These are phyloP conservation scores for Debaryomyces sp. DNA, from an alignment of 1,139 yeast species.

Conservation along the genomic window DNA sequence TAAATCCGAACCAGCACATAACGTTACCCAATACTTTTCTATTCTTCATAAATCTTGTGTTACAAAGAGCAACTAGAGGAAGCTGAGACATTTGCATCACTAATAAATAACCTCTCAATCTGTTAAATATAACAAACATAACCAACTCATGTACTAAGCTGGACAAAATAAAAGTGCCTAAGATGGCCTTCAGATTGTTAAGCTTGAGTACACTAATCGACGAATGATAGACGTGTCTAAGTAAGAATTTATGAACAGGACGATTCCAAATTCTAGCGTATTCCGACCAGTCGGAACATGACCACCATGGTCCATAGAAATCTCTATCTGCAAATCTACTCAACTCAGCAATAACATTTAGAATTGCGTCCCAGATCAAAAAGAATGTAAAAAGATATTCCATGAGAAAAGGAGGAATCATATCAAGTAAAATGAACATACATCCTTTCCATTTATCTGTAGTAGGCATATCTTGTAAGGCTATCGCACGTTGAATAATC, in stretches of 20 bases:
- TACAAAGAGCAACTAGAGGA: constrained; percentile 60
- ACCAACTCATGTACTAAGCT: constrained; percentile 87
- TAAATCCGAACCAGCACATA: constrained; percentile 90
- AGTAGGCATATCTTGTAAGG: constrained; percentile 51
- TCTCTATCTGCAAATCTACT: constrained; percentile 86
- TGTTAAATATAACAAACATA: constrained; percentile 85
- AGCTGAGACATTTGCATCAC: constrained; percentile 83
- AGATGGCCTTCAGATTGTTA: constrained; percentile 67
- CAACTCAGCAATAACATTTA: constrained; percentile 87
- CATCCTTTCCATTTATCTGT: constrained; percentile 52
- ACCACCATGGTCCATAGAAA: constrained; percentile 98
- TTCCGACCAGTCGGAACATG: constrained; percentile 90
- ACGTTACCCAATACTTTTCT: constrained; percentile 72
- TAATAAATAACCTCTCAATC: constrained; percentile 78
- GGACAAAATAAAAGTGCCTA: constrained; percentile 80
- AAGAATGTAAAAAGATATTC: constrained; percentile 82
- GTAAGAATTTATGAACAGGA: constrained; percentile 89
- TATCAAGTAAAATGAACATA: constrained; percentile 67
- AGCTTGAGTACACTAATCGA: constrained; percentile 76
- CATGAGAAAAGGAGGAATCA: constrained; percentile 75
- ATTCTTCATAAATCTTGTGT: constrained; percentile 53
- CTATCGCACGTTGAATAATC: constrained; percentile 60
- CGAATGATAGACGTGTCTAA: constrained; percentile 93
- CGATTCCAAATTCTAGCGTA: constrained; percentile 93
- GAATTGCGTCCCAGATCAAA: constrained; percentile 91